Evolutionary conservation across 352 stramenopile genomes (phyloP).

Genomic region (Plasmopara halstedii): DNA sequence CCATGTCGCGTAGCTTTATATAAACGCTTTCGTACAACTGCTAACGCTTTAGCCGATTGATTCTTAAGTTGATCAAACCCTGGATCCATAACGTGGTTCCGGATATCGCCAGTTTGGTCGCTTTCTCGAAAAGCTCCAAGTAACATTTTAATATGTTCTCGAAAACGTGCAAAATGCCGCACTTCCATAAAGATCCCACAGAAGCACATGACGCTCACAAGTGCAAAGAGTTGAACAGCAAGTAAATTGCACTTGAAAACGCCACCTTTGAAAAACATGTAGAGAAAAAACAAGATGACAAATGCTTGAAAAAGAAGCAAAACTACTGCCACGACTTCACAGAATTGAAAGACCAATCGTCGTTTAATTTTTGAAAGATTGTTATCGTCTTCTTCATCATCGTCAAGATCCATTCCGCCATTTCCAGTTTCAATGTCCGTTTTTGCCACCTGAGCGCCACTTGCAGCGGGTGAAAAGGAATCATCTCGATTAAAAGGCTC

Average conservation of each 20-base stretch:
- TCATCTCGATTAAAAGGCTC: constrained; percentile 65
- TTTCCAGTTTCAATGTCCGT: constrained; percentile 18
- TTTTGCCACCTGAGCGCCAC: constrained; percentile 8
- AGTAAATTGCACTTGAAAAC: constrained; percentile 46
- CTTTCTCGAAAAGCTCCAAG: constrained; percentile 74
- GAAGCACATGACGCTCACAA: constrained; percentile 49
- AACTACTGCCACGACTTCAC: constrained; percentile 50
- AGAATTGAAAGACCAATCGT: constrained; percentile 60
- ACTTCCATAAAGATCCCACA: constrained; percentile 54
- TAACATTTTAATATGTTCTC: constrained; percentile 81
- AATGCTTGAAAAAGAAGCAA: constrained; percentile 47
- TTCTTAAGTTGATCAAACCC: constrained; percentile 51
- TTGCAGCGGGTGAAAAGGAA: neutral
- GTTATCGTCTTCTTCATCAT: constrained; percentile 28
- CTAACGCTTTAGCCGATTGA: constrained; percentile 42
- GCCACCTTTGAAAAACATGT: constrained; percentile 78
- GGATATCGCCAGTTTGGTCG: constrained; percentile 66
- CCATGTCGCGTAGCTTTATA: constrained; percentile 67
- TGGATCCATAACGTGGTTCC: constrained; percentile 50
- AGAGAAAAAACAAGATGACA: constrained; percentile 62
- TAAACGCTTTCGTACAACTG: constrained; percentile 51
- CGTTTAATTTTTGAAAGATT: constrained; percentile 71
- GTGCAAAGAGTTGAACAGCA: constrained; percentile 47
- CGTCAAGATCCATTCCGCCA: constrained; percentile 19
- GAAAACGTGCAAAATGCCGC: constrained; percentile 64